Evolutionary conservation across 2,329 filamentous ascomycete species (phyloP).

Genomic region (Tolypocladium amazonense): DNA sequence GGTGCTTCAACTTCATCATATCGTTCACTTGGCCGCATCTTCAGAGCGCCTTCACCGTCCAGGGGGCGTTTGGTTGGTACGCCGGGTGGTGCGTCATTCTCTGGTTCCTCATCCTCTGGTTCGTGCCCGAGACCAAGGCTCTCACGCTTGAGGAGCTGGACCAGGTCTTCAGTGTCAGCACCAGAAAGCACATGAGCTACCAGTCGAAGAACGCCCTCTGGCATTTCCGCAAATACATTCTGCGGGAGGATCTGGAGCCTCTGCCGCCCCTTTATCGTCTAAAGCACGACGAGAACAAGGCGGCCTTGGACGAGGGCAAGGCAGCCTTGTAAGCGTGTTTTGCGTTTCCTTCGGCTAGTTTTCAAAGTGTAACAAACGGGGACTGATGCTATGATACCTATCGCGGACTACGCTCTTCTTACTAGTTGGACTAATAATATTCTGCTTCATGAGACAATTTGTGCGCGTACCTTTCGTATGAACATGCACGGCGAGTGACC

Average conservation of each 20-base stretch:
- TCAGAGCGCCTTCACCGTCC: constrained; percentile 17
- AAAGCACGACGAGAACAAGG: background rate
- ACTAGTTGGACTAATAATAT: background rate
- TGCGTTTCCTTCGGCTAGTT: background rate
- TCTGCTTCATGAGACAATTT: background rate
- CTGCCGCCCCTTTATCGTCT: constrained; percentile 5
- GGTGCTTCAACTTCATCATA: constrained; percentile 12
- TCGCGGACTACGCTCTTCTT: background rate
- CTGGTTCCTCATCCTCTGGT: constrained; percentile 35
- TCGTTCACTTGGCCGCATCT: constrained; percentile 21
- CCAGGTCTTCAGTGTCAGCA: constrained; percentile 33
- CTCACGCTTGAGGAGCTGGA: constrained; percentile 40
- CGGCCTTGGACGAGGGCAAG: background rate
- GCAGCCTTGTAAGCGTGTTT: background rate
- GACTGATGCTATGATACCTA: background rate
- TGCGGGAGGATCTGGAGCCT: constrained; percentile 7
- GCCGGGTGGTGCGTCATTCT: constrained; percentile 35
- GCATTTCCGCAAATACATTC: constrained; percentile 5
- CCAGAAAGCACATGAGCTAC: constrained; percentile 27
- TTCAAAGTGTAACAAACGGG: background rate
- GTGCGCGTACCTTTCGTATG: too few relatives aligned
- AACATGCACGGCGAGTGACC: too few relatives aligned
- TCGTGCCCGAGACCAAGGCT: constrained; percentile 40
- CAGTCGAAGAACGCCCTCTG: constrained; percentile 16
- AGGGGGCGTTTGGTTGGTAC: constrained; percentile 30